Base-by-base conservation (phyloP, 2,329 filamentous ascomycete species). In the Acrodontium crateriforme region DNA sequence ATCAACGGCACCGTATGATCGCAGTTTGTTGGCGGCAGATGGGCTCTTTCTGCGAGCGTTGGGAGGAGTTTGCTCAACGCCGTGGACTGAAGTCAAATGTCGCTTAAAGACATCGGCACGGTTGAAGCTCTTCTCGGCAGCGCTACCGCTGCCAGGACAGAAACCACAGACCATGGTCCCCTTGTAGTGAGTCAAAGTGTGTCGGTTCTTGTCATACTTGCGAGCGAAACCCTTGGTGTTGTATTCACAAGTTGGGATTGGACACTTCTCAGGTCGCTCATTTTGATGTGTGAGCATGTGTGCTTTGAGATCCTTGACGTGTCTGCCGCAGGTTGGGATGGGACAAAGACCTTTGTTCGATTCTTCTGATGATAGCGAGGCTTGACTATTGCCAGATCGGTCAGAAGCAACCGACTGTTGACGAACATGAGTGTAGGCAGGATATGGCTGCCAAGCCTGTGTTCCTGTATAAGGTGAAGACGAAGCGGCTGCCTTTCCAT, bases 111-210 rank as follows among this genome's bases (percentile, higher is more conserved):
- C 84, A 42, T 94, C 85, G 33, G 85, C 84, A 31, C 85, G 74
- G 62, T 94, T 93, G 53, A 94, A 94, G 39, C 80, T 87, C 69
- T 93, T 94, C 58, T 93, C 85, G 1, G 79, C 78, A 6, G 83
- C 71, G 4, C 83, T 87, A 3, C 85, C 85, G 16, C 81, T 83
- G 18, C 83, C 82, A 2, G 84, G 82, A 46, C 85, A 93, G 61
- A 93, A 94, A 16, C 83, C 84, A 50, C 85, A 94, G 14, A 93
- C 82, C 85, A 93, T 93, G 26, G 81, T 93, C 21, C 85, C 85
- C 60, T 93, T 93, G 69, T 93, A 94, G 54, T 94, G 85, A 4
- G 85, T 94, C 37, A 93, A 58, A 4, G 84, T 92, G 54, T 94
- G 85, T 24, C 85, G 67, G 59, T 93, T 93, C 67, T 92, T 92